Percentiles rank a stretch among this genome's conserved stretches.
phyloP scores from a whole-genome alignment of 441 rosid genomes.

The Pelargonium cotyledonis region DNA sequence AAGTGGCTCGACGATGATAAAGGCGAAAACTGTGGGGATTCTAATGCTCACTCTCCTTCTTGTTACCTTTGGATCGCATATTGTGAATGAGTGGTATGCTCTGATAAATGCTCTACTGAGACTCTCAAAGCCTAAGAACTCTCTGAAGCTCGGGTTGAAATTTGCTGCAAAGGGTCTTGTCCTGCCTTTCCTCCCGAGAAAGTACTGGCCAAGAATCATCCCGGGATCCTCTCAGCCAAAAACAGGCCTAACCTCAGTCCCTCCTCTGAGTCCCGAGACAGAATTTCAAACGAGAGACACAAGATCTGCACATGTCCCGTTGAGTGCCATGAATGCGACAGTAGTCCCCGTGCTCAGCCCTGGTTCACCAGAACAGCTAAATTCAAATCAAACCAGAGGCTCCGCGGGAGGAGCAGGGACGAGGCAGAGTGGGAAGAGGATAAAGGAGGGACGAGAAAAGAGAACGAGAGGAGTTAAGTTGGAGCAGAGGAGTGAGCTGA shows the following conservation, averaged over 20 bases:
- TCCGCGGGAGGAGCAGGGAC: conserved; percentile 18
- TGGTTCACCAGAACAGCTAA: conserved; percentile 24
- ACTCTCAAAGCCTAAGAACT: background rate
- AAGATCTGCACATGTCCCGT: conserved; percentile 19
- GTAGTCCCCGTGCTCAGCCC: conserved; percentile 35
- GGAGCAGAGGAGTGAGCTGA: conserved; percentile 6
- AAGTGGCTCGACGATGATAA: background rate
- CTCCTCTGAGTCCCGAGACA: conserved; percentile 15
- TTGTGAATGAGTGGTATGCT: conserved; percentile 2
- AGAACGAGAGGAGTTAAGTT: background rate
- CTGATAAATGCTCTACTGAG: conserved; percentile 3
- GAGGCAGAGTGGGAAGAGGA: conserved; percentile 29
- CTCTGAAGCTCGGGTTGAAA: conserved; percentile 2
- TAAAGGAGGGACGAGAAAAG: background rate
- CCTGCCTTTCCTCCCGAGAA: conserved; percentile 22
- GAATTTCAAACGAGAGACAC: conserved; percentile 20
- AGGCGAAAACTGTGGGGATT: background rate
- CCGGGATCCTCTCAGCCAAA: conserved; percentile 8
- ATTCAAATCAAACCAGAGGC: conserved; percentile 16
- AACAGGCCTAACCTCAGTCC: conserved; percentile 1
- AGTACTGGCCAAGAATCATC: conserved; percentile 4
- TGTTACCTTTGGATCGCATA: background rate
- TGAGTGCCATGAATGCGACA: conserved; percentile 10
- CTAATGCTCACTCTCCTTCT: background rate
- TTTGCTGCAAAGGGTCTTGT: conserved; percentile 5